Evolutionary conservation across 2,329 filamentous ascomycete species (phyloP).

Genomic region (Cladosporium oxysporum): DNA sequence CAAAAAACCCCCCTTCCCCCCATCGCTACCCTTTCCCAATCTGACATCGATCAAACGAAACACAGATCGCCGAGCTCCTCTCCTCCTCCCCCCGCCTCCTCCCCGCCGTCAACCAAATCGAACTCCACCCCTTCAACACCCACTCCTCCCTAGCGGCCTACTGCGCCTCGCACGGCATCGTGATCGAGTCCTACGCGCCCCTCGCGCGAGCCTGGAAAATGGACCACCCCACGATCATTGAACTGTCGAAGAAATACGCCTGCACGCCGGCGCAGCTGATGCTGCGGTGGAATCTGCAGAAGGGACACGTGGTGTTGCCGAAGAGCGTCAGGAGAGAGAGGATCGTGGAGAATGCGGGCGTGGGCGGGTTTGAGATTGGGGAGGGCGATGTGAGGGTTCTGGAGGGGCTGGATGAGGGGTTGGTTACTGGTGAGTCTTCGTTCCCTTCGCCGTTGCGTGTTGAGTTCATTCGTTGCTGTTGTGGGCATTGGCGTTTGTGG

Average conservation of each 20-base stretch:
- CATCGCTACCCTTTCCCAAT: too few species aligned
- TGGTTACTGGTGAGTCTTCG: constrained; percentile 66
- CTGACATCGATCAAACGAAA: not conserved
- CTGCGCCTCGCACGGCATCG: constrained; percentile 66
- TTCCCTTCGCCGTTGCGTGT: not conserved
- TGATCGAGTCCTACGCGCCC: constrained; percentile 78
- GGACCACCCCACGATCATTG: constrained; percentile 63
- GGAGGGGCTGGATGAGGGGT: constrained; percentile 68
- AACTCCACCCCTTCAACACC: constrained; percentile 82
- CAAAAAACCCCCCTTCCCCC: too few species aligned
- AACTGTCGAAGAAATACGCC: constrained; percentile 66
- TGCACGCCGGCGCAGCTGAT: constrained; percentile 74
- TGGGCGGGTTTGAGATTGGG: constrained; percentile 62
- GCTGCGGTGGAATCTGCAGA: constrained; percentile 76
- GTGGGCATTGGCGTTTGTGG: too few species aligned
- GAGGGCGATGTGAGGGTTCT: constrained; percentile 63
- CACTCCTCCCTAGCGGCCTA: constrained; percentile 65
- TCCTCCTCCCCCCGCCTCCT: constrained; percentile 60
- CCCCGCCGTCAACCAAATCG: constrained; percentile 77
- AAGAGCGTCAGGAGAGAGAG: constrained; percentile 68
- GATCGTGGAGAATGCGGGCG: constrained; percentile 64
- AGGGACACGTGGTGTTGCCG: constrained; percentile 70
- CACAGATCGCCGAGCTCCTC: constrained; percentile 68
- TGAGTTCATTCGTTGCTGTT: too few species aligned
- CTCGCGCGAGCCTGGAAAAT: constrained; percentile 71